Conservation (phyloP, 163 green algal species). For the Smithsoniella earleae region DNA sequence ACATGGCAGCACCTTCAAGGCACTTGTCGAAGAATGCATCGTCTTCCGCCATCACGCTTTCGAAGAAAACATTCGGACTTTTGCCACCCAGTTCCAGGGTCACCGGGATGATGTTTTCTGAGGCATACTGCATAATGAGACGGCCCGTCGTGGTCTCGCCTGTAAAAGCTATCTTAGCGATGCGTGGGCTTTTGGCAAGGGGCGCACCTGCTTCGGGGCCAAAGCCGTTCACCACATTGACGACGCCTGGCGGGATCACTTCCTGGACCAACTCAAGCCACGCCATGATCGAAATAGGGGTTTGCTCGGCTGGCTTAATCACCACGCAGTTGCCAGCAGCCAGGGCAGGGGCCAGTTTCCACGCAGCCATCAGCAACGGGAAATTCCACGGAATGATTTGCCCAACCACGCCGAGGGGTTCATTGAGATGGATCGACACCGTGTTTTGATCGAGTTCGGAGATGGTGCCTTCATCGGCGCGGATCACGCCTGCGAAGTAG, state of each 20-base stretch:
- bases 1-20: no score
- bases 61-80: no score
- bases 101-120: slow-evolving; percentile 56
- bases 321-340: slow-evolving; percentile 68
- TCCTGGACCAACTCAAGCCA: slow-evolving; percentile 75
- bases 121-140: slow-evolving; percentile 53
- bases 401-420: slow-evolving; percentile 48
- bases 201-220: slow-evolving; percentile 53
- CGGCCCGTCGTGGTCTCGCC: slow-evolving; percentile 60
- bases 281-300: slow-evolving; percentile 68
- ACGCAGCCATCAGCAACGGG: no score
- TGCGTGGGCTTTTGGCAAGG: slow-evolving; percentile 37
- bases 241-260: slow-evolving; percentile 62
- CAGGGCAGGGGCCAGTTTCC: slow-evolving; percentile 84
- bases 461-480: no score
- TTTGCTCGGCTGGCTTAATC: slow-evolving; percentile 77
- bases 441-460: no score
- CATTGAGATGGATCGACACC: no score
- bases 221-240: slow-evolving; percentile 71
- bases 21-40: no score
- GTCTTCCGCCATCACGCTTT: no score
- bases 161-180: slow-evolving; percentile 86
- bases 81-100: slow-evolving; percentile 77
- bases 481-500: no score
- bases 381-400: no score